phyloP scores from a whole-genome alignment of 768 basidiomycete species.

The Lentinula detonsa region DNA sequence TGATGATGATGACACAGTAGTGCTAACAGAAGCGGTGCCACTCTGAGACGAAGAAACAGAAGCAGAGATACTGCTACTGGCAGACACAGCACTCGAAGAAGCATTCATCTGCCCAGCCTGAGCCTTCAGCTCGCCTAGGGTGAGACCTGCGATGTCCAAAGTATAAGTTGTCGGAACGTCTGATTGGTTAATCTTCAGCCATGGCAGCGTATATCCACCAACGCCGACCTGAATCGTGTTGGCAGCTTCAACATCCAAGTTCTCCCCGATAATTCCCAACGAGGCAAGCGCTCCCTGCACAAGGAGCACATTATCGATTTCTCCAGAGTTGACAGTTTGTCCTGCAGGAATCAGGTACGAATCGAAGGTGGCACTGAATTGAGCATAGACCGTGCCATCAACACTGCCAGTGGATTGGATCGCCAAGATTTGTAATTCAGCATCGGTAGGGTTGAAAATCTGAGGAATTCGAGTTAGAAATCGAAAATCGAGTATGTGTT shows the following conservation, averaged over 20 bases:
- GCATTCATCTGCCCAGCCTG: constrained; percentile 11
- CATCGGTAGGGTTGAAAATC: constrained; percentile 51
- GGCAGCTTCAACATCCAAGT: constrained; percentile 48
- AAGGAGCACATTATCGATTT: constrained; percentile 50
- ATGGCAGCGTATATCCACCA: constrained; percentile 59
- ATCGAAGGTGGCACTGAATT: constrained; percentile 49
- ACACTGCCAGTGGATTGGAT: constrained; percentile 52
- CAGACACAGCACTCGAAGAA: constrained; percentile 1
- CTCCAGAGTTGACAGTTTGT: constrained; percentile 55
- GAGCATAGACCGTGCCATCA: constrained; percentile 48
- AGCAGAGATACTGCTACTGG: not conserved
- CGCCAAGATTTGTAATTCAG: constrained; percentile 49
- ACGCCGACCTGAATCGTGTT: constrained; percentile 41
- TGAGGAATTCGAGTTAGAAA: constrained; percentile 10
- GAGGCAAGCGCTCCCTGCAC: constrained; percentile 52
- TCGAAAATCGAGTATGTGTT: not conserved
- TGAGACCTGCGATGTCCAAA: constrained; percentile 17
- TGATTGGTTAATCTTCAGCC: constrained; percentile 53
- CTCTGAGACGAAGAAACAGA: not conserved
- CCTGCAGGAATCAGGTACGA: constrained; percentile 53
- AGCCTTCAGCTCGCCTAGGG: constrained; percentile 12
- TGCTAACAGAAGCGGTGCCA: not conserved
- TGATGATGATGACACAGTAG: not conserved
- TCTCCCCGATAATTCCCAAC: constrained; percentile 50
- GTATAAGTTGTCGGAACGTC: constrained; percentile 47